These are phyloP conservation scores for Aspergillus steynii DNA, from an alignment of 495 filamentous ascomycete species.

Conservation along the genomic window DNA sequence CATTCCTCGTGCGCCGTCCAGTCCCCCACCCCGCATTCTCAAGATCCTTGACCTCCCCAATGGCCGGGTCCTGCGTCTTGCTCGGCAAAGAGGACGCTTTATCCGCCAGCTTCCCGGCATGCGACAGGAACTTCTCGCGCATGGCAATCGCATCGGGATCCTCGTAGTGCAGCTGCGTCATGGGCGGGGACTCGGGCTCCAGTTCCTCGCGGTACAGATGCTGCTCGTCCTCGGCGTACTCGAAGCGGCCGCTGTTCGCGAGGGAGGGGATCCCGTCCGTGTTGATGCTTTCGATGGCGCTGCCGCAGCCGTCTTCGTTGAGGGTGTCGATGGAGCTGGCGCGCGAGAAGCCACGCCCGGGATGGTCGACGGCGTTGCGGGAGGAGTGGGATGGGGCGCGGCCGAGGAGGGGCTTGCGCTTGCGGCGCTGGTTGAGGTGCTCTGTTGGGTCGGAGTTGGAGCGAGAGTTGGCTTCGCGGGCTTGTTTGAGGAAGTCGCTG, in stretches of 20 bases:
- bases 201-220: slow-evolving; percentile 21
- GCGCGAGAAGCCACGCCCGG: slow-evolving; percentile 34
- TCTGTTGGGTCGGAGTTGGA: slow-evolving; percentile 20
- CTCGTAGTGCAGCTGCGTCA: slow-evolving; percentile 58
- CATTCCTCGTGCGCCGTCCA: slow-evolving; percentile 43
- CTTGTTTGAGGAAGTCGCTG: slow-evolving; percentile 43
- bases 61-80: slow-evolving; percentile 14
- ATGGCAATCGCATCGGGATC: slow-evolving; percentile 52
- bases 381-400: slow-evolving; percentile 47
- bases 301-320: slow-evolving; percentile 55
- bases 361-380: slow-evolving; percentile 12
- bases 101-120: slow-evolving; percentile 40
- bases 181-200: slow-evolving; percentile 38
- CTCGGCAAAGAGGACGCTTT: slow-evolving; percentile 18
- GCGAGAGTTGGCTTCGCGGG: slow-evolving; percentile 39
- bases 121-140: slow-evolving; percentile 45
- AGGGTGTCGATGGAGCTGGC: slow-evolving; percentile 56
- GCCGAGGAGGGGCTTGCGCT: slow-evolving; percentile 49
- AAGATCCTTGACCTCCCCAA: slow-evolving; percentile 36
- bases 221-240: slow-evolving; percentile 29
- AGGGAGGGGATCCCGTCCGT: slow-evolving; percentile 37
- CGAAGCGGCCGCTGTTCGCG: slow-evolving; percentile 34
- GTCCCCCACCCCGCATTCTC: slow-evolving; percentile 39
- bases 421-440: slow-evolving; percentile 21
- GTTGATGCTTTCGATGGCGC: slow-evolving; percentile 40